Conservation (phyloP, 495 filamentous ascomycete species). For the Annulohypoxylon maeteangense region DNA sequence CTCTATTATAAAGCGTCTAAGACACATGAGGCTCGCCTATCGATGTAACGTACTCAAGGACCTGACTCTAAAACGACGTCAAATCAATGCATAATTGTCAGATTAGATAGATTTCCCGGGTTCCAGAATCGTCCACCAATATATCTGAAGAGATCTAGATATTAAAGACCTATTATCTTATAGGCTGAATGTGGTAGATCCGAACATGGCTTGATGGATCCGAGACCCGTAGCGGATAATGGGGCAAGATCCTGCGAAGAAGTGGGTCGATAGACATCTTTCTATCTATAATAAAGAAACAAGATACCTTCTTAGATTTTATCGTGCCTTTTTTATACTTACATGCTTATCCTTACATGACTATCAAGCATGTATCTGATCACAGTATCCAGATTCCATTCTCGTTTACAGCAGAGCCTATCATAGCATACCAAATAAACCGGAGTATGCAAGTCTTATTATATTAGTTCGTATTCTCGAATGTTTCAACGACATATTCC, state of each 20-base stretch:
- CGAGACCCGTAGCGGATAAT: conserved; percentile 24
- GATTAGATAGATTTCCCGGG: conserved; percentile 7
- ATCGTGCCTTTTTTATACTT: too few species aligned
- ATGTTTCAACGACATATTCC: background rate
- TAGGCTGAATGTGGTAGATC: conserved; percentile 24
- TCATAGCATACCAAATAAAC: background rate
- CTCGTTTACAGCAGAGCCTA: background rate
- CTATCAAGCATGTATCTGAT: background rate
- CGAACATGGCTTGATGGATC: background rate
- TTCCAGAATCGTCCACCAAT: conserved; percentile 8
- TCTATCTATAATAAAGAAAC: too few species aligned
- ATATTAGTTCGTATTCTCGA: background rate
- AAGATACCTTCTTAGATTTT: too few species aligned
- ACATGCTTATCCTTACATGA: background rate
- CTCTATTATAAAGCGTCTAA: background rate
- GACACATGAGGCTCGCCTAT: conserved; percentile 35
- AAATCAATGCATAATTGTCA: conserved; percentile 20
- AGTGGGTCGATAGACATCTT: background rate
- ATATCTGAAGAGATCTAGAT: background rate
- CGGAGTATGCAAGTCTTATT: background rate
- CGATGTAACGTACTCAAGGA: conserved; percentile 19
- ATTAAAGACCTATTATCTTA: background rate
- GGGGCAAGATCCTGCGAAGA: background rate
- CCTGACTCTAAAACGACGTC: conserved; percentile 36
- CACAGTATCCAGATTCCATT: too few species aligned